phyloP scores from a whole-genome alignment of 805 yeast species.

The Saturnispora silvae region DNA sequence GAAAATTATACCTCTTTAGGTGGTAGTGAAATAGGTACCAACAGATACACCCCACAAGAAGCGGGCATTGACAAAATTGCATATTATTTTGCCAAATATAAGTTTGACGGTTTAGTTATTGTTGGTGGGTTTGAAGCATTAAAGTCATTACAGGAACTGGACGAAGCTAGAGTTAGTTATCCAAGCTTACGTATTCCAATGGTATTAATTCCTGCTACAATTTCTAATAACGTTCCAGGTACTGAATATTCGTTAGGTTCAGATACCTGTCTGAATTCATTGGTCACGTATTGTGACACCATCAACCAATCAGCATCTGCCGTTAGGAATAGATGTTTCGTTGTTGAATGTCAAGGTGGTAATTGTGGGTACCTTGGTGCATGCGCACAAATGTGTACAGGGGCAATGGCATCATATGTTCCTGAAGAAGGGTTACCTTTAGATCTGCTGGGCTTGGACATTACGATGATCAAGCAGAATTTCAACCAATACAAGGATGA shows the following conservation, averaged over 20 bases:
- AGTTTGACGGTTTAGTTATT: conserved; percentile 59
- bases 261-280: conserved; percentile 63
- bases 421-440: conserved; percentile 63
- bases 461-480: conserved; percentile 46
- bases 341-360: conserved; percentile 81
- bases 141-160: conserved; percentile 57
- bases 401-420: conserved; percentile 65
- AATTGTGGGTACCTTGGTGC: conserved; percentile 73
- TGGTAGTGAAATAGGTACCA: conserved; percentile 78
- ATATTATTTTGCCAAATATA: conserved; percentile 56
- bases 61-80: conserved; percentile 63
- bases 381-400: conserved; percentile 55
- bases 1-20: conserved; percentile 67
- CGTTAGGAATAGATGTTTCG: conserved; percentile 67
- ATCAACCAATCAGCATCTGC: conserved; percentile 72
- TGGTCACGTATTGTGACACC: conserved; percentile 68
- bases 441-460: conserved; percentile 53
- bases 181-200: conserved; percentile 71
- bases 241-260: conserved; percentile 69
- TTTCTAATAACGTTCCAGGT: conserved; percentile 75
- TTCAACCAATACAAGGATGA: conserved; percentile 56
- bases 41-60: conserved; percentile 57
- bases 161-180: conserved; percentile 46
- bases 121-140: conserved; percentile 82
- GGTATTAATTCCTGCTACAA: conserved; percentile 70